Evolutionary conservation across 2,329 filamentous ascomycete species (phyloP).

Genomic region (Thermochaetoides dissita): DNA sequence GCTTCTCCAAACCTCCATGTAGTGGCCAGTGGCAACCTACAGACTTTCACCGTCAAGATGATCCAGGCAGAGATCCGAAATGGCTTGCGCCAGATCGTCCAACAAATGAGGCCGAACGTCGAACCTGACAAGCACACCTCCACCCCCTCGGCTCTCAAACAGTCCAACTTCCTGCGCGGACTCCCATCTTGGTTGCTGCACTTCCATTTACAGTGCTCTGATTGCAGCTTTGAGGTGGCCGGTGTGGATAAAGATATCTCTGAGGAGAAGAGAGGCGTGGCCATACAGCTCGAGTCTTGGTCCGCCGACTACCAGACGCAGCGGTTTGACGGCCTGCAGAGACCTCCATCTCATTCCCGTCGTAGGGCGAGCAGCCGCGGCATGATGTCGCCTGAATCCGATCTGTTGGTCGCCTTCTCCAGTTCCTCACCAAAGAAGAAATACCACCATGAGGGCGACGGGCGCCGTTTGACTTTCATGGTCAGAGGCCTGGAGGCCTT

Average conservation of each 20-base stretch:
- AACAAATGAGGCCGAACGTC: slow-evolving; percentile 61
- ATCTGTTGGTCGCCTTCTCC: slow-evolving; percentile 38
- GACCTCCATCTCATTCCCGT: slow-evolving; percentile 45
- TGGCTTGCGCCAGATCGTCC: slow-evolving; percentile 80
- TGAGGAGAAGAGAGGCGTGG: slow-evolving; percentile 65
- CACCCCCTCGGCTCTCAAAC: slow-evolving; percentile 32
- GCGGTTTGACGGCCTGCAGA: slow-evolving; percentile 50
- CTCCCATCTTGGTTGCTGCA: slow-evolving; percentile 76
- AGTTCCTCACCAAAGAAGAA: slow-evolving; percentile 41
- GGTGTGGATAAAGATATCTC: slow-evolving; percentile 78
- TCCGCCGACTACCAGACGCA: slow-evolving; percentile 80
- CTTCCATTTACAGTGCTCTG: slow-evolving; percentile 70
- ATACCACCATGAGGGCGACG: slow-evolving; percentile 51
- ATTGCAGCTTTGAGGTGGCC: slow-evolving; percentile 82
- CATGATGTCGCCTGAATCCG: slow-evolving; percentile 53
- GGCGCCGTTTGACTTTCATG: slow-evolving; percentile 67
- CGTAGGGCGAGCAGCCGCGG: slow-evolving; percentile 64
- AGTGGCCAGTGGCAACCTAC: slow-evolving; percentile 61
- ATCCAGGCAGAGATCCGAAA: slow-evolving; percentile 85
- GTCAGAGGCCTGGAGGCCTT: slow-evolving; percentile 76
- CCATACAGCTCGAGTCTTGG: slow-evolving; percentile 76
- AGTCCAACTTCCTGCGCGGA: slow-evolving; percentile 58
- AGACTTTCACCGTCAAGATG: slow-evolving; percentile 80
- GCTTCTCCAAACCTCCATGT: slow-evolving; percentile 79
- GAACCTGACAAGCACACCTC: slow-evolving; percentile 43